Evolutionary conservation across 2,329 filamentous ascomycete species (phyloP).

Genomic region (Aspergillus sp.): DNA sequence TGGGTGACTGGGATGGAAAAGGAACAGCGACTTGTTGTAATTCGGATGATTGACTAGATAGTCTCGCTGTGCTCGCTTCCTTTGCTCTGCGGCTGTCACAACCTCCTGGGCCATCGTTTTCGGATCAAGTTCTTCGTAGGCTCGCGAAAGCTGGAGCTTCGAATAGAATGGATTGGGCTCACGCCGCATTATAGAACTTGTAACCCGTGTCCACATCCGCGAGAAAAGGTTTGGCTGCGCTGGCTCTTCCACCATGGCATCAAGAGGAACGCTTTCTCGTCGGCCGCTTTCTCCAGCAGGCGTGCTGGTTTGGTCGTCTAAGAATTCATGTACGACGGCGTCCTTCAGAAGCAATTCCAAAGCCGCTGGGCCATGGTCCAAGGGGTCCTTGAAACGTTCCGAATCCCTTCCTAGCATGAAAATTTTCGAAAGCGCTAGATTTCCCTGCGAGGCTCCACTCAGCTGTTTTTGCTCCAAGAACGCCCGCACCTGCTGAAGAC

Average conservation of each 20-base stretch:
- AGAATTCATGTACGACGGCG: conserved; percentile 86
- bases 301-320: conserved; percentile 60
- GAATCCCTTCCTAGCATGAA: conserved; percentile 57
- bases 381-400: conserved; percentile 64
- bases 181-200: conserved; percentile 51
- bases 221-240: conserved; percentile 55
- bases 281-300: conserved; percentile 18
- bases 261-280: conserved; percentile 22
- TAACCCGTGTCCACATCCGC: conserved; percentile 55
- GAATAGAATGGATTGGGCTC: conserved; percentile 97
- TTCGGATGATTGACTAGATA: conserved; percentile 79
- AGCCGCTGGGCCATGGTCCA: conserved; percentile 85
- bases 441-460: conserved; percentile 59
- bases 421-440: conserved; percentile 56
- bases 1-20: conserved; percentile 72
- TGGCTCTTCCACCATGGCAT: conserved; percentile 31
- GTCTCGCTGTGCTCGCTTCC: conserved; percentile 82
- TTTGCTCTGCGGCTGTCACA: conserved; percentile 71
- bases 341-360: conserved; percentile 97
- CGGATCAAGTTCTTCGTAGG: conserved; percentile 74
- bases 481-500: conserved; percentile 88
- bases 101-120: conserved; percentile 85
- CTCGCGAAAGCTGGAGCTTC: conserved; percentile 61
- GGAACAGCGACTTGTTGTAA: conserved; percentile 87
- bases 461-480: conserved; percentile 89